Conservation (phyloP, 371 early-diverging fungal genomes). For the Mortierella sp. region DNA sequence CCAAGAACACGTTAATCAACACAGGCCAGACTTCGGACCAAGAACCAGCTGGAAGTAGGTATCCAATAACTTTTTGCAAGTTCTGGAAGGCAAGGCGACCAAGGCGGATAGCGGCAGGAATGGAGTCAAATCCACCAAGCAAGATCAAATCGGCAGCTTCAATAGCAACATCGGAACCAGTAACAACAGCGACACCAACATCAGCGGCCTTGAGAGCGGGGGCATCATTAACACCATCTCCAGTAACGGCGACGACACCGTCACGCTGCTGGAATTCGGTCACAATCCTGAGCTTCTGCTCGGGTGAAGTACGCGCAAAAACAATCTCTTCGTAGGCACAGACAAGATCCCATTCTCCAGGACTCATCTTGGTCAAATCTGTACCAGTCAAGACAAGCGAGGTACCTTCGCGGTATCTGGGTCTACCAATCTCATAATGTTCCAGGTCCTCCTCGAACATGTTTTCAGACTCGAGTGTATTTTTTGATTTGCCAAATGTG, state of each 20-base stretch:
- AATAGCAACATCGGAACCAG: constrained; percentile 83
- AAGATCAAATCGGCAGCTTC: constrained; percentile 83
- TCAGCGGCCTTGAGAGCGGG: constrained; percentile 85
- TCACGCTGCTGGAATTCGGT: constrained; percentile 77
- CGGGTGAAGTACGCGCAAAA: constrained; percentile 88
- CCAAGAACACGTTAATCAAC: constrained; percentile 76
- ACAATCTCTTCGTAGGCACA: constrained; percentile 80
- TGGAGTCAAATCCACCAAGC: constrained; percentile 80
- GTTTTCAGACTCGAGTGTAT: background rate
- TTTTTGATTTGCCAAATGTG: constrained; percentile 4
- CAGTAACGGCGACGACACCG: constrained; percentile 83
- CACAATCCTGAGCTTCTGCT: constrained; percentile 86
- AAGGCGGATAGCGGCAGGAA: constrained; percentile 79
- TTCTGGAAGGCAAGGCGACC: constrained; percentile 90
- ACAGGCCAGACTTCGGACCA: constrained; percentile 81
- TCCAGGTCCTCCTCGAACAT: constrained; percentile 14
- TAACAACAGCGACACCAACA: constrained; percentile 85
- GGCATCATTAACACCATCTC: constrained; percentile 96
- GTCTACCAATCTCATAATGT: constrained; percentile 36
- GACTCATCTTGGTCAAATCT: constrained; percentile 65
- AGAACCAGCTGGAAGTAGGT: constrained; percentile 80
- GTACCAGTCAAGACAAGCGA: constrained; percentile 68
- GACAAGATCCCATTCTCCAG: constrained; percentile 70
- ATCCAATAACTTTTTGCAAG: constrained; percentile 83
- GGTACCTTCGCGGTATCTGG: constrained; percentile 49